Percentiles rank a stretch among this genome's conserved stretches.
Conservation (phyloP, 2,329 filamentous ascomycete genomes). For the Sporothrix mexicana region DNA sequence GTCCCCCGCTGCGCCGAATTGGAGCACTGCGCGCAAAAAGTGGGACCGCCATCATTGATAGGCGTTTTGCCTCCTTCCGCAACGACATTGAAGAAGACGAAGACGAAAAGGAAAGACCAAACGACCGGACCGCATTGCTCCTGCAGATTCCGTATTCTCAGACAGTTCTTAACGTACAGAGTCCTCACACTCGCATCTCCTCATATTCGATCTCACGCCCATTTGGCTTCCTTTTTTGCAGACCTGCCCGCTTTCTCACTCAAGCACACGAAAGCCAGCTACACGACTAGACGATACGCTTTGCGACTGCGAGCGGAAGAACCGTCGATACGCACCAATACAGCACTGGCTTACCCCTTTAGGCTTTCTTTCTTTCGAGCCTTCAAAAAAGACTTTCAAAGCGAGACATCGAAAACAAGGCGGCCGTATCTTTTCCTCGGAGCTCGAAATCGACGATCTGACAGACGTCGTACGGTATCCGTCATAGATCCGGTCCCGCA, state of each 20-base stretch:
- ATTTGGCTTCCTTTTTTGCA: not conserved
- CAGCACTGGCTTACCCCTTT: not conserved
- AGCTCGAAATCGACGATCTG: not conserved
- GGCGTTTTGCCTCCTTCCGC: slow-evolving; percentile 18
- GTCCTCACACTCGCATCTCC: not conserved
- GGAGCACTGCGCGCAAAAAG: not conserved
- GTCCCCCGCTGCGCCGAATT: slow-evolving; percentile 9
- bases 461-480: no score
- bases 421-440: not conserved
- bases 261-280: not conserved
- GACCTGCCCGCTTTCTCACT: not conserved
- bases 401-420: not conserved
- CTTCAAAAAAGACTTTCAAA: no score
- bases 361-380: no score
- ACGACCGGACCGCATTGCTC: slow-evolving; percentile 4
- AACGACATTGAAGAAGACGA: not conserved
- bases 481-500: no score
- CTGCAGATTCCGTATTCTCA: not conserved
- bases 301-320: not conserved
- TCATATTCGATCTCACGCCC: not conserved
- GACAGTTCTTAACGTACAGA: not conserved
- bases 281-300: not conserved
- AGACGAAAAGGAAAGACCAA: not conserved
- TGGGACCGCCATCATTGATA: slow-evolving; percentile 7
- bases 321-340: not conserved